Evolutionary conservation across 75 land plant species (phyloP), one percentile per base, ranked within the genome.

Genomic region (Adiantum capillusveneris): DNA sequence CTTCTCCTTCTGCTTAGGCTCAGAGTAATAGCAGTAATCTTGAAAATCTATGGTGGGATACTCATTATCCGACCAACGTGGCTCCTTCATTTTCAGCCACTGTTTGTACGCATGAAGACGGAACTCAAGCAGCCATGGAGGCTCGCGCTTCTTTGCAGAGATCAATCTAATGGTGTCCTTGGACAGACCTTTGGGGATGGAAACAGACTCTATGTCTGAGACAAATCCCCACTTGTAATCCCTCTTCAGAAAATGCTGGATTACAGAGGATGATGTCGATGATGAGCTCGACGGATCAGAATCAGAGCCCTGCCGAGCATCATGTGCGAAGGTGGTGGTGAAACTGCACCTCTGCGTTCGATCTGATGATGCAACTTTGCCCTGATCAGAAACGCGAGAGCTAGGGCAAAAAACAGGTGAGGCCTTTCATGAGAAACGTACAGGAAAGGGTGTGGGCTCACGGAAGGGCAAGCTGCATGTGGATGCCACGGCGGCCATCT

Each of bases 81-180:
- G 99, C 49, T 86, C 92, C 29, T 28, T 28, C 96, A 88, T 90
- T 24, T 78, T 80, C 31, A 86, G 57, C 79, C 94, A 95, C 58
- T 79, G 84, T 53, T 70, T 71, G 74, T 59, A 87, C 1, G 96
- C 77, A 31, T 71, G 77, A 53, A 95, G 70, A 25, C 99, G 78
- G 74, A 86, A 94, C 53, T 89, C 70, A 53, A 95, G 71, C 75
- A 90, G 82, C 99, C 99, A 95, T 20, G 80, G 84, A n/a, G 99
- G 99, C 58, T 95, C 99, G 24, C 74, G 70, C 68, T 95, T 90
- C 44, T 66, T 63, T 24, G 79, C 67, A 11, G 99, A 95, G 56
- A 95, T 95, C 17, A 77, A 31, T 29, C 86, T 78, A 55, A 95
- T 64, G 0, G 97, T 95, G 44, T 74, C 80, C 74, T 90, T 92